Conservation (phyloP, 1,284 basidiomycete genomes). For the Sporisorium scitamineum region DNA sequence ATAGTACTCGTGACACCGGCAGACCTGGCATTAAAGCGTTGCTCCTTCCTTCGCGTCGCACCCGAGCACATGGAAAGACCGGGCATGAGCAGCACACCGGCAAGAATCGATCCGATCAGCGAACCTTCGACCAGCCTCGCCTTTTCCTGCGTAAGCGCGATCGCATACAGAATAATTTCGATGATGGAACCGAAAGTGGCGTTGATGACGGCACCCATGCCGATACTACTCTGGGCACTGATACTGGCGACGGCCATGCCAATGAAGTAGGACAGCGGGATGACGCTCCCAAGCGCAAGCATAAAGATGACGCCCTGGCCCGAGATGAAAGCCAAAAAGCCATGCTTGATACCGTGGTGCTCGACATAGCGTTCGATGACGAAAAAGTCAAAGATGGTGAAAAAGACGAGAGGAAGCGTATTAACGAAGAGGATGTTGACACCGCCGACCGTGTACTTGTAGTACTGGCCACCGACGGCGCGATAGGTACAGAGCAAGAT, state of each 20-base stretch:
- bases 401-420: slow-evolving; percentile 90
- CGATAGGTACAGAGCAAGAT: slow-evolving; percentile 95
- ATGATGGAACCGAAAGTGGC: slow-evolving; percentile 98
- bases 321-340: slow-evolving; percentile 79
- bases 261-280: slow-evolving; percentile 98
- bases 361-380: slow-evolving; percentile 82
- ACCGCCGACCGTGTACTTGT: slow-evolving; percentile 98
- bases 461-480: slow-evolving; percentile 90
- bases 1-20: slow-evolving; percentile 99
- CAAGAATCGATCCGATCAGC: slow-evolving; percentile 91
- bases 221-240: slow-evolving; percentile 95
- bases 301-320: slow-evolving; percentile 86
- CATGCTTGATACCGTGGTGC: slow-evolving; percentile 73
- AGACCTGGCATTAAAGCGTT: slow-evolving; percentile 96
- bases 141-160: slow-evolving; percentile 88
- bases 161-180: slow-evolving; percentile 92
- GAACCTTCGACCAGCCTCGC: slow-evolving; percentile 96
- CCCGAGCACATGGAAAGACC: slow-evolving; percentile 97
- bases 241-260: slow-evolving; percentile 99
- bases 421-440: slow-evolving; percentile 99
- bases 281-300: slow-evolving; percentile 87
- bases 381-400: slow-evolving; percentile 93
- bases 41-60: slow-evolving; percentile 90
- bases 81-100: slow-evolving; percentile 96
- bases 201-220: slow-evolving; percentile 99